These are phyloP conservation scores for Ophiostoma quercus DNA, from an alignment of 2,329 filamentous ascomycete species.

Conservation along the genomic window DNA sequence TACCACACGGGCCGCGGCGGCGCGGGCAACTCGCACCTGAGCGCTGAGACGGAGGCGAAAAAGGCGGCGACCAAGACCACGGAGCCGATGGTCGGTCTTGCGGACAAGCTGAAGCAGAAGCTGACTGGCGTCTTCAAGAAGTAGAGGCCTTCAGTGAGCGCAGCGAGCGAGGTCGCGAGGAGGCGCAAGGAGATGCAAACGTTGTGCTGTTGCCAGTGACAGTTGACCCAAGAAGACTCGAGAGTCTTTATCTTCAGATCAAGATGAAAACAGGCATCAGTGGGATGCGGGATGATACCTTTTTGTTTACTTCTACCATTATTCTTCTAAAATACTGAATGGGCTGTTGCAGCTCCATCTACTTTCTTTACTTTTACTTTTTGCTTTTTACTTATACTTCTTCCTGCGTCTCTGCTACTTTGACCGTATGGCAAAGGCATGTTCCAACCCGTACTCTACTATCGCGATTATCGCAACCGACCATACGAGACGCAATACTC, in stretches of 20 bases:
- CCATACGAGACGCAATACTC: no score
- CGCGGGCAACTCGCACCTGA: conserved; percentile 51
- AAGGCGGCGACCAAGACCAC: conserved; percentile 27
- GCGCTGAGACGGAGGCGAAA: conserved; percentile 27
- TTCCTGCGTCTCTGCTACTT: no score
- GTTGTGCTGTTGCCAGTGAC: no score
- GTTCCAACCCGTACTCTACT: no score
- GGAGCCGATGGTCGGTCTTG: conserved; percentile 41
- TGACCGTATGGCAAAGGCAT: no score
- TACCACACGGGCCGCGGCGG: conserved; percentile 58
- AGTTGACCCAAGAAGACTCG: no score
- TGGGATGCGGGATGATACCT: conserved; percentile 22
- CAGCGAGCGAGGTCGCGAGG: not conserved
- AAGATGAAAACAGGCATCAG: not conserved
- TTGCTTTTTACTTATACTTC: no score
- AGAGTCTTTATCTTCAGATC: no score
- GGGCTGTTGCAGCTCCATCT: not conserved
- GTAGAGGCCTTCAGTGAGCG: conserved; percentile 24
- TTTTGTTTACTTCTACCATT: conserved; percentile 13
- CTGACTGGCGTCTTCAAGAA: conserved; percentile 49
- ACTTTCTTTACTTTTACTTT: not conserved
- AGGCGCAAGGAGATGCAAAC: not conserved
- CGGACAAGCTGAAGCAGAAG: conserved; percentile 55
- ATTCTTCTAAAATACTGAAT: not conserved
- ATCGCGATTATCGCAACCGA: no score